Evolutionary conservation across 2,329 filamentous ascomycete genomes (phyloP), one percentile per base, ranked within the genome.

Genomic region (Cylindrodendrum hubeiense): DNA sequence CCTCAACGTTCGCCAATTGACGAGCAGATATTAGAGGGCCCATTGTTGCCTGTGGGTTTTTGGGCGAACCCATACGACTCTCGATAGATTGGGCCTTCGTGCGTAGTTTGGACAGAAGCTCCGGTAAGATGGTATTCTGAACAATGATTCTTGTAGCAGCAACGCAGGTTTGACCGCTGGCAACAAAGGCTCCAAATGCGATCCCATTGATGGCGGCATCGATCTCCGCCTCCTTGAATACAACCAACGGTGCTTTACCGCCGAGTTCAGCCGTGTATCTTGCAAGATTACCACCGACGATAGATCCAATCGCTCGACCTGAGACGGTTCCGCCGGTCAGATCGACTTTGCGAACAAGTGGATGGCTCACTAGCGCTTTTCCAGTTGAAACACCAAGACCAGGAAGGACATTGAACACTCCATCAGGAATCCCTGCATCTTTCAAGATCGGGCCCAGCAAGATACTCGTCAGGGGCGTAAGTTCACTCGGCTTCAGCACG

Each of bases 61-160:
- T 80, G 0, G 89, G 89, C 5, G 85, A 82, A 1, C 89, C 89
- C 75, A 91, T 88, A 5, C 86, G 83, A 4, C 79, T 74, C 0
- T 80, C 72, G 30, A 89, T 86, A 5, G 83, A 86, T n/a, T 83
- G 78, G 17, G 89, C 89, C 71, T 92, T 91, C 73, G 82, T 81
- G 79, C 84, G 87, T 77, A 95, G 91, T 60, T 83, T 83, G 69
- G 86, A 80, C 49, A 93, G 76, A 72, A 95, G 89, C 73, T 86
- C 82, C 71, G 89, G 85, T 74, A 92, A 86, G 74, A 94, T 87
- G 37, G 79, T 79, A 67, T 91, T 88, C 70, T 94, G 88, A 21
- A 94, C 91, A 77, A 94, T 89, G 75, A 95, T 88, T 73, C 93
- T 87, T 41, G 91, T 93, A 56, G 90, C 90, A 7, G 91, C 91